Base-by-base conservation (phyloP, 1,139 yeast species). In the Magnusiomyces magnusii region DNA sequence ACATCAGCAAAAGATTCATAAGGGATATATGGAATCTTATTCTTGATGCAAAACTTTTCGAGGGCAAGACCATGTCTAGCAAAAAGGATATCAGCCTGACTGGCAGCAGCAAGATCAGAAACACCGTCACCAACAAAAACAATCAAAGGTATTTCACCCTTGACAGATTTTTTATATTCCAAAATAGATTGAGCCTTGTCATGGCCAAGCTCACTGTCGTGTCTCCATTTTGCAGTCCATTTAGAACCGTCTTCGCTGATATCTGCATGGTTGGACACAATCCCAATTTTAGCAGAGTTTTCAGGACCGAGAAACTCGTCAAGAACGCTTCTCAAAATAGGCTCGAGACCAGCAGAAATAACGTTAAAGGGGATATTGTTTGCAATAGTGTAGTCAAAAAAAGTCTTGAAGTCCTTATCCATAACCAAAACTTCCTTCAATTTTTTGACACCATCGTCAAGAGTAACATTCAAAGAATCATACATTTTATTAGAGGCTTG, bases 311-410 rank as follows among this genome's bases (percentile, higher is more conserved):
- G 79, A 68, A 83, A 80, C 63, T 76, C 77, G 65, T 79, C 78
- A 63, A 84, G 78, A 57, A 84, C 83, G 24, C 84, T 83, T 56
- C 81, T 73, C 62, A 84, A 78, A 61, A 84, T 77, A 15, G 89
- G 89, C 66, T 77, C 78, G 78, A 84, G 78, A 17, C 89, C 89
- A n/a, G 87, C 84, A 51, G 84, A 79, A 60, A 84, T 82, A 44
- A 84, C 86, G 54, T 83, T 78, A 61, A 84, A 82, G 3, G 86
- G 85, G 59, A 84, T 81, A 49, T 75, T 73, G 63, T 79, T 76
- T 44, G 73, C 71, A 53, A 75, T 74, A 63, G 84, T 78, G 75
- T 79, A 84, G 59, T 78, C 74, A 71, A 82, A 81, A 68, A 83
- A 84, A 41, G 75, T 73, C 66, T 75, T 74, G 69, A 84, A 84